Conservation (phyloP, 305 asterid species). For the Vinca major region DNA sequence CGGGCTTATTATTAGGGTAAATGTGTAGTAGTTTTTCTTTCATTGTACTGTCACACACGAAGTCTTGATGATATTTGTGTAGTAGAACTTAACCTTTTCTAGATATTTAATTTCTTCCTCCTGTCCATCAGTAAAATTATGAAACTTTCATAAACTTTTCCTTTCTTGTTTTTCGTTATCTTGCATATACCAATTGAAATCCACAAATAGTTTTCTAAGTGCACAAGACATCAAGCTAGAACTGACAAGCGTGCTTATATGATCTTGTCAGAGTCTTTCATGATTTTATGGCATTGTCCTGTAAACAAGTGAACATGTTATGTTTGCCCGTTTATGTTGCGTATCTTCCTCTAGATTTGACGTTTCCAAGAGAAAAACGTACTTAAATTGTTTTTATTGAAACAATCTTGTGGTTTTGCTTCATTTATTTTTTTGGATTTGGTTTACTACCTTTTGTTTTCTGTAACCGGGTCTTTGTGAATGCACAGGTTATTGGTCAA, state of each 20-base stretch:
- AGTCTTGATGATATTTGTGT: neutral
- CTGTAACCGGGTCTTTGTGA: slow-evolving; percentile 12
- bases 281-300: neutral
- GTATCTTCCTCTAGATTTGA: slow-evolving; percentile 9
- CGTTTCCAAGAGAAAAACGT: slow-evolving; percentile 1
- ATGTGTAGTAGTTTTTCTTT: neutral
- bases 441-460: slow-evolving; percentile 1
- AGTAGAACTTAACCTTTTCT: neutral
- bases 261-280: neutral
- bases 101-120: too few relatives aligned
- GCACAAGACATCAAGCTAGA: neutral
- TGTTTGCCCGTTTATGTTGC: neutral
- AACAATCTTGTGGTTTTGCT: too few relatives aligned
- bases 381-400: slow-evolving; percentile 3
- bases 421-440: too few relatives aligned
- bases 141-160: neutral
- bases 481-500: slow-evolving; percentile 81
- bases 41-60: neutral
- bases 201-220: neutral
- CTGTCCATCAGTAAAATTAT: neutral
- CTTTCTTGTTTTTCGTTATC: neutral
- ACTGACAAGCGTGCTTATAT: neutral
- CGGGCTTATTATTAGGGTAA: neutral
- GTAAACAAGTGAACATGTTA: neutral
- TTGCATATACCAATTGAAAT: neutral